Percentiles rank a stretch among this genome's conserved stretches.
These are phyloP conservation scores for Mucor velutinosus DNA, from an alignment of 371 early-diverging fungal species.

Conservation along the genomic window DNA sequence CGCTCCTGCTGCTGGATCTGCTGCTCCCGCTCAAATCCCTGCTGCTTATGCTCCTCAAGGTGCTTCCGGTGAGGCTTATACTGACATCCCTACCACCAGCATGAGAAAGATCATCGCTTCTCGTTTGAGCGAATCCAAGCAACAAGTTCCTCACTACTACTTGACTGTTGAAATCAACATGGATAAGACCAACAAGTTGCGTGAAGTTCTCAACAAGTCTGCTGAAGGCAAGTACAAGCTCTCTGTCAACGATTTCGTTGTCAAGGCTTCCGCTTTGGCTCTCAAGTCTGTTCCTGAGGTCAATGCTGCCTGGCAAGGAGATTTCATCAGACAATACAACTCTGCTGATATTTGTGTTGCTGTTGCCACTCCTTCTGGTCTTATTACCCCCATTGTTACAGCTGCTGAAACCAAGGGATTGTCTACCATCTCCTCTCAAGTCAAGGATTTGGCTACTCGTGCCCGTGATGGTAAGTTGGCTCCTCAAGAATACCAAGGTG, in stretches of 20 bases:
- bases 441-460: conserved; percentile 86
- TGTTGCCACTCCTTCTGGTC: conserved; percentile 92
- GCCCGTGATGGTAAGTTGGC: conserved; percentile 90
- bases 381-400: conserved; percentile 96
- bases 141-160: conserved; percentile 95
- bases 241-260: conserved; percentile 97
- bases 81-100: conserved; percentile 85
- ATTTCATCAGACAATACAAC: conserved; percentile 92
- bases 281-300: conserved; percentile 94
- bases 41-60: conserved; percentile 56
- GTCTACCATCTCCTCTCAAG: conserved; percentile 79
- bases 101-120: conserved; percentile 92
- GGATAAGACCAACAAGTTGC: conserved; percentile 86
- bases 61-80: conserved; percentile 64
- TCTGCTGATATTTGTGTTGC: conserved; percentile 95
- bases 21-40: conserved; percentile 43
- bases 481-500: conserved; percentile 96
- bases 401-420: conserved; percentile 90
- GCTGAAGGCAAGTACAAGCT: conserved; percentile 91
- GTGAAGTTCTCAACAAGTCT: conserved; percentile 88
- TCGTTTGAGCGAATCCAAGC: conserved; percentile 86
- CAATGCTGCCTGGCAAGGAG: conserved; percentile 95
- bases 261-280: conserved; percentile 94
- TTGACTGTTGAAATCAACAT: conserved; percentile 88
- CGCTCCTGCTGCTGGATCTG: conserved; percentile 31